Conservation (phyloP, 805 yeast species). For the Yarrowia alimentaria region DNA sequence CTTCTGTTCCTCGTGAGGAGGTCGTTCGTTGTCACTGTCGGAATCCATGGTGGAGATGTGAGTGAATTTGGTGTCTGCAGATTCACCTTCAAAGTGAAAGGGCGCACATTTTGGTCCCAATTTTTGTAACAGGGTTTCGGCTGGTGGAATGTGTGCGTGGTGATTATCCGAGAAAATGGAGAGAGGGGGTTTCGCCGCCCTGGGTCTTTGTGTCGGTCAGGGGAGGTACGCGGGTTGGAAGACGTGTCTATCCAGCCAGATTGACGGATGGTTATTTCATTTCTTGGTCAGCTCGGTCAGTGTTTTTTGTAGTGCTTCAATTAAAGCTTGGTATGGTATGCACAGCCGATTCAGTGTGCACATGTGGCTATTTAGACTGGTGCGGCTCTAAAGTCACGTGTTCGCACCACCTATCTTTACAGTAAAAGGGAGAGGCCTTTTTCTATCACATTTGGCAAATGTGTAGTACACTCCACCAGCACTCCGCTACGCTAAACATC, state of each 20-base stretch:
- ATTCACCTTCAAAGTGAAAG: too few species aligned
- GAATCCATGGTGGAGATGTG: conserved; percentile 24
- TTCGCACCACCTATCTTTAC: too few species aligned
- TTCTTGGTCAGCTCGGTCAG: too few species aligned
- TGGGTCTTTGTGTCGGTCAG: neutral
- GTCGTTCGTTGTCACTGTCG: conserved; percentile 40
- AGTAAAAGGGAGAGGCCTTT: too few species aligned
- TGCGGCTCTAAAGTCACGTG: too few species aligned
- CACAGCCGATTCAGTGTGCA: conserved; percentile 23
- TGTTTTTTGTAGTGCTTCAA: too few species aligned
- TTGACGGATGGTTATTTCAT: too few species aligned
- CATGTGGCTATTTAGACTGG: too few species aligned
- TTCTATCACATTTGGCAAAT: too few species aligned
- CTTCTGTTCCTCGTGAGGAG: conserved; percentile 37
- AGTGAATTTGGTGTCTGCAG: conserved; percentile 10
- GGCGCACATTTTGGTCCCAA: conserved; percentile 8
- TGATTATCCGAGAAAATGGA: conserved; percentile 3
- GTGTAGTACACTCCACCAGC: too few species aligned
- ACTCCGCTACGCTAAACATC: too few species aligned
- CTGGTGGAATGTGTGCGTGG: neutral
- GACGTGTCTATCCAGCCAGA: neutral
- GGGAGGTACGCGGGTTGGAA: neutral
- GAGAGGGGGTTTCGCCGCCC: too few species aligned
- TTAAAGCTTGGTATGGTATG: conserved; percentile 4
- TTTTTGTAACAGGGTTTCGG: conserved; percentile 19